Evolutionary conservation across 306 rosid species (phyloP).

Genomic region (Arachis stenosperma): DNA sequence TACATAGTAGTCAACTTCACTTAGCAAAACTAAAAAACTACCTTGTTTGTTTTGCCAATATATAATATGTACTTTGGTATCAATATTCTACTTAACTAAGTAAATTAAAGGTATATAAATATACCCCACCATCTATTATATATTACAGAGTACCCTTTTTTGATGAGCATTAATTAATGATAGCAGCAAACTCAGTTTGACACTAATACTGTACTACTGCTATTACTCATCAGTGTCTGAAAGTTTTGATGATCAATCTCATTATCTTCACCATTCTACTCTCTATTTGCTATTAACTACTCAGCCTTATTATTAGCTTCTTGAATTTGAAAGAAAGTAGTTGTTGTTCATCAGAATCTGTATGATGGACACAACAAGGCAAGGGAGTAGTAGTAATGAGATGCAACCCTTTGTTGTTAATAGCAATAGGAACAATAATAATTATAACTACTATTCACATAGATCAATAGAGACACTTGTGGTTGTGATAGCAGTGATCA

Average conservation of each 20-base stretch:
- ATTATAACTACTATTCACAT: slow-evolving; percentile 36
- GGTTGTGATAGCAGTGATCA: slow-evolving; percentile 78
- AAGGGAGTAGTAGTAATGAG: slow-evolving; percentile 34
- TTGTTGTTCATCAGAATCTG: slow-evolving; percentile 11
- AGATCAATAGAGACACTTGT: slow-evolving; percentile 76
- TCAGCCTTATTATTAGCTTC: too few species aligned
- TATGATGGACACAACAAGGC: slow-evolving; percentile 41
- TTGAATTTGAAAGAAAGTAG: too few species aligned
- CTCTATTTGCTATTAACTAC: background rate
- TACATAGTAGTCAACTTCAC: too few species aligned
- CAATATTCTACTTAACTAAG: too few species aligned
- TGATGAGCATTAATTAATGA: background rate
- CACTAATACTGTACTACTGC: background rate
- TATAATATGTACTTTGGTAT: too few species aligned
- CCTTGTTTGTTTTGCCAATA: too few species aligned
- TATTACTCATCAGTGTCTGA: slow-evolving; percentile 30
- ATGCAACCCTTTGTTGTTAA: slow-evolving; percentile 45
- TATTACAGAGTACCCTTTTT: too few species aligned
- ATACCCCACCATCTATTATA: too few species aligned
- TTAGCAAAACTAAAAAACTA: background rate
- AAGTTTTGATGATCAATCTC: slow-evolving; percentile 23
- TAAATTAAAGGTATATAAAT: too few species aligned
- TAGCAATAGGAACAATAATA: too few species aligned
- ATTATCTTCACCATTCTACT: slow-evolving; percentile 10
- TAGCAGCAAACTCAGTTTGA: slow-evolving; percentile 32